Conservation (phyloP, 2,329 filamentous ascomycete species). For the Penicillium sp. region DNA sequence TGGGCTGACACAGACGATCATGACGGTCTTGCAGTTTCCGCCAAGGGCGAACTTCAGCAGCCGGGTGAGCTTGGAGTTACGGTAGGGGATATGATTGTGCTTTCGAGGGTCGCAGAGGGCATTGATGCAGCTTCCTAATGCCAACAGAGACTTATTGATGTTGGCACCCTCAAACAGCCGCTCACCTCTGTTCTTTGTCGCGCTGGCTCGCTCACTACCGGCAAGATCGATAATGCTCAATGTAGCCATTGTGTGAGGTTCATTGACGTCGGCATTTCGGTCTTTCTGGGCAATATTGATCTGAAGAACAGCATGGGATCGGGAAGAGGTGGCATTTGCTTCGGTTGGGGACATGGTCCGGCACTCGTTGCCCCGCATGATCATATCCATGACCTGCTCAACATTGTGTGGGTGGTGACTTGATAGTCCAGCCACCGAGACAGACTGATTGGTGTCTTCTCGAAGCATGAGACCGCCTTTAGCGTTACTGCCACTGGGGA, state of each 20-base stretch:
- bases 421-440: slow-evolving; percentile 83
- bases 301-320: slow-evolving; percentile 93
- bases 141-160: slow-evolving; percentile 97
- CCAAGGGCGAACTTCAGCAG: slow-evolving; percentile 95
- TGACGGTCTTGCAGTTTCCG: slow-evolving; percentile 97
- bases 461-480: slow-evolving; percentile 84
- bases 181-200: slow-evolving; percentile 93
- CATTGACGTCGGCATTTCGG: slow-evolving; percentile 82
- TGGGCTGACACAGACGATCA: slow-evolving; percentile 98
- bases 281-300: slow-evolving; percentile 96
- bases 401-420: slow-evolving; percentile 89
- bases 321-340: slow-evolving; percentile 93
- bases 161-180: slow-evolving; percentile 90
- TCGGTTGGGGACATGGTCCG: slow-evolving; percentile 95
- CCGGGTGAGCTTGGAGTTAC: slow-evolving; percentile 94
- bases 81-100: slow-evolving; percentile 89
- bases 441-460: slow-evolving; percentile 88
- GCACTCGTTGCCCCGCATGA: slow-evolving; percentile 87
- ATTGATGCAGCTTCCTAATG: slow-evolving; percentile 95
- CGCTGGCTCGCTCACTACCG: slow-evolving; percentile 90
- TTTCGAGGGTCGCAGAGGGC: slow-evolving; percentile 90
- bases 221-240: slow-evolving; percentile 97
- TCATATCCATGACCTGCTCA: slow-evolving; percentile 98
- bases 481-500: slow-evolving; percentile 73
- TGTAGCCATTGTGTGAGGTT: slow-evolving; percentile 96